A percentile compares a stretch with the other conserved stretches of the same genome.
Conservation (phyloP, 2,329 filamentous ascomycete genomes). For the Beauveria varroae region DNA sequence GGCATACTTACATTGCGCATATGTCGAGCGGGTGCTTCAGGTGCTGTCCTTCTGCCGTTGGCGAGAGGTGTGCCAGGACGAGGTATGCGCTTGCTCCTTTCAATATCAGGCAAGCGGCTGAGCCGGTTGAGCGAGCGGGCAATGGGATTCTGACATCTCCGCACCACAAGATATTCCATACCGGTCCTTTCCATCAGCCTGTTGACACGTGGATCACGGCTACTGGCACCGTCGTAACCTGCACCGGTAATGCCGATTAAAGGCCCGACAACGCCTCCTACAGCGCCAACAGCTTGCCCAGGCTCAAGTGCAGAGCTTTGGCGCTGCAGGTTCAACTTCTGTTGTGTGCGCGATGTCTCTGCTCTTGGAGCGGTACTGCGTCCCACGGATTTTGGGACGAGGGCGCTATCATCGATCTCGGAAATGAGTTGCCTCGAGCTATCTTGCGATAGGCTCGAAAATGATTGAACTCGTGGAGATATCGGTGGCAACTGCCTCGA, state of each 20-base stretch:
- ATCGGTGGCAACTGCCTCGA: constrained; percentile 26
- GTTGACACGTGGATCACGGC: constrained; percentile 54
- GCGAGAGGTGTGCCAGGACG: constrained; percentile 29
- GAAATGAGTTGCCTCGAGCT: constrained; percentile 18
- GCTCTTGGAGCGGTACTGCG: constrained; percentile 35
- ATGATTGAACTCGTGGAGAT: constrained; percentile 35
- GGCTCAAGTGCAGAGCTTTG: constrained; percentile 66
- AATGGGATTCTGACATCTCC: constrained; percentile 64
- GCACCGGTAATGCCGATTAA: constrained; percentile 46
- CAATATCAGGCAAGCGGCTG: constrained; percentile 39
- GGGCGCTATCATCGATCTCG: constrained; percentile 32
- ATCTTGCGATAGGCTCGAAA: constrained; percentile 26
- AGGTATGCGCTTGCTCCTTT: constrained; percentile 43
- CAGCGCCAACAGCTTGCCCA: constrained; percentile 34
- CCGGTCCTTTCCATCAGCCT: constrained; percentile 62
- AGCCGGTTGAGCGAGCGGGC: constrained; percentile 49
- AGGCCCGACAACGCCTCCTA: constrained; percentile 34
- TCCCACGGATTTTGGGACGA: constrained; percentile 37
- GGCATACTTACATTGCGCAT: constrained; percentile 33
- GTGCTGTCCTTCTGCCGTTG: constrained; percentile 27
- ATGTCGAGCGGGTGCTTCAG: constrained; percentile 25
- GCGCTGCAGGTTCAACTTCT: constrained; percentile 68
- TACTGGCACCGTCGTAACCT: constrained; percentile 43
- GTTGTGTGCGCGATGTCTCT: constrained; percentile 61
- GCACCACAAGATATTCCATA: constrained; percentile 67